These are phyloP conservation scores for Pulicaria dysenterica DNA, from an alignment of 129 eudicot species.

Conservation along the genomic window DNA sequence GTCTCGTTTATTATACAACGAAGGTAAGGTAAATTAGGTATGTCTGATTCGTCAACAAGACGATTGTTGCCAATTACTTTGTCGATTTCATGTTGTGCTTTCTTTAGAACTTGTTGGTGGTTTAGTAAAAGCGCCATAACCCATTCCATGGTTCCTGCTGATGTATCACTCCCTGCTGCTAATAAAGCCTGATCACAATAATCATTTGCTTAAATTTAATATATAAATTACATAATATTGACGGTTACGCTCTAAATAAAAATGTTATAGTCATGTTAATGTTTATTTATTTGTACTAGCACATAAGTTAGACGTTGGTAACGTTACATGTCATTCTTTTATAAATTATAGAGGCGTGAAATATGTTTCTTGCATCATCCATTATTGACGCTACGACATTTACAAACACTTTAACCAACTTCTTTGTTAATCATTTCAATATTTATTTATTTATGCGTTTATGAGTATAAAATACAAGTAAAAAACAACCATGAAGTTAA, in stretches of 20 bases:
- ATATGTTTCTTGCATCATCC: too few species aligned
- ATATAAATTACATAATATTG: neutral
- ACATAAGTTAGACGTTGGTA: too few species aligned
- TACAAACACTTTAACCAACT: too few species aligned
- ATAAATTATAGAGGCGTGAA: too few species aligned
- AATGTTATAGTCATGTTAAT: too few species aligned
- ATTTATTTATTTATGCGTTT: too few species aligned
- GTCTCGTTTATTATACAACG: constrained; percentile 48
- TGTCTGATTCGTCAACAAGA: constrained; percentile 43
- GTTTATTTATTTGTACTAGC: too few species aligned
- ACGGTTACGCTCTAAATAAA: neutral
- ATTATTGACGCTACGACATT: too few species aligned
- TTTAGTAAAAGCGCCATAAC: constrained; percentile 47
- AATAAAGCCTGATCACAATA: constrained; percentile 31
- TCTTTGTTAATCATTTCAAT: too few species aligned
- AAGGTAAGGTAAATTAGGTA: constrained; percentile 45
- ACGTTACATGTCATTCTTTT: too few species aligned
- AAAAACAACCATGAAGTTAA: too few species aligned
- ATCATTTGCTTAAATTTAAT: neutral
- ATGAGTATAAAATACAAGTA: too few species aligned
- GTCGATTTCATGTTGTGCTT: constrained; percentile 44
- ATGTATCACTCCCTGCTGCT: constrained; percentile 41
- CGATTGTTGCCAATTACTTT: constrained; percentile 18
- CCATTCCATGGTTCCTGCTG: constrained; percentile 55
- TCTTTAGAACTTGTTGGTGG: constrained; percentile 41